Evolutionary conservation across 257 asterid genomes (phyloP), one percentile per base, ranked within the genome.

Genomic region (Nicotiana obtusifolia): DNA sequence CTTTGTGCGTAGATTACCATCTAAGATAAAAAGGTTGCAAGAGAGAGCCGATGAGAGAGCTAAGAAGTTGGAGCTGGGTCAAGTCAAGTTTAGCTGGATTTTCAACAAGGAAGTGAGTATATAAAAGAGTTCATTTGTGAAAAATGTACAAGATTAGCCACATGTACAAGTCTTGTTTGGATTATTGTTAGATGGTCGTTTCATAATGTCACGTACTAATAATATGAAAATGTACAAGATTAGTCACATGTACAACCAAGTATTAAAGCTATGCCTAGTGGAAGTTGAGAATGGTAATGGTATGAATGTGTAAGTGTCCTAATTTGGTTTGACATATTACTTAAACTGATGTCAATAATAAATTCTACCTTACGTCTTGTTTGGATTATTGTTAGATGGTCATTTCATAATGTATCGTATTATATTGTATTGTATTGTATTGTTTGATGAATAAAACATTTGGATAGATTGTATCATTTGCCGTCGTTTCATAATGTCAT

Each of bases 31-130:
- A 81, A 82, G 35, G 79, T 4, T 88, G 24, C 82, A 78, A 16
- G 90, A 79, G 53, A 79, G 84, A n/a, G 81, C 81, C 0, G 82
- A 81, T 30, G 86, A 84, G 19, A 76, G 84, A 19, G 84, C 86
- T 44, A 78, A 71, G 81, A 86, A 61, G 71, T 26, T 68, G 77
- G 57, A 76, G 76, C 80, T 64, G 1, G 80, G 52, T 8, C 54
- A 37, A 15, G 30, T 75, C 10, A 82, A 77, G 60, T 84, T 88
- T 68, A 86, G 89, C n/a, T 86, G 89, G 89, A 81, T 88, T 22
- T 86, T 84, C 80, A 69, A 86, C 33, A 80, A 62, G 44, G 37
- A 85, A 66, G 78, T 85, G 11, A 13, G 37, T 16, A 1, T 65
- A 65, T 78, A 60, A 20, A 1, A 26, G 9, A 17, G 19, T 15